These are phyloP conservation scores for Aspergillus fumigatus DNA, from an alignment of 2,329 filamentous ascomycete genomes.

Conservation along the genomic window DNA sequence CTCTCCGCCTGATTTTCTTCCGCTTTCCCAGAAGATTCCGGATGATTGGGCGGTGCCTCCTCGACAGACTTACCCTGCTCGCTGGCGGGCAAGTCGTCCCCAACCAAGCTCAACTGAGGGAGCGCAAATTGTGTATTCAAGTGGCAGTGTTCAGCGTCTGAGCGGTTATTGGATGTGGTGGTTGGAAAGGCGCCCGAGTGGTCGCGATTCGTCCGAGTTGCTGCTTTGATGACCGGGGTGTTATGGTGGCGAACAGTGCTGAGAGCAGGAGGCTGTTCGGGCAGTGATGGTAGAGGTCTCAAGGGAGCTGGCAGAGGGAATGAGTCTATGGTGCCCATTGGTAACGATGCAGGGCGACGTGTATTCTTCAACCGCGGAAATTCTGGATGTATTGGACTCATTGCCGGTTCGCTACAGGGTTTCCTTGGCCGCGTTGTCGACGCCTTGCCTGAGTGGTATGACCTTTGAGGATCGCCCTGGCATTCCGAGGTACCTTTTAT, in stretches of 20 bases:
- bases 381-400: conserved; percentile 1
- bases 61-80: not conserved
- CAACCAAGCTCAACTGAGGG: not conserved
- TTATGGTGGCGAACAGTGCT: conserved; percentile 6
- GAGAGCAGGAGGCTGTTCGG: conserved; percentile 13
- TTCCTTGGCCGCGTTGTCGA: not conserved
- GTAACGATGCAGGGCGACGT: conserved; percentile 20
- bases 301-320: conserved; percentile 35
- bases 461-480: not conserved
- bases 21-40: conserved; percentile 10
- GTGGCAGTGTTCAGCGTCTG: not conserved
- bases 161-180: not conserved
- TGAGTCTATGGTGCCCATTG: conserved; percentile 24
- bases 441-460: not conserved
- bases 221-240: not conserved
- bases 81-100: not conserved
- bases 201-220: not conserved
- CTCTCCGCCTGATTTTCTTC: conserved; percentile 19
- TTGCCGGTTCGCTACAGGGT: not conserved
- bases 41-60: conserved; percentile 2
- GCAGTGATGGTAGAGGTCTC: conserved; percentile 31
- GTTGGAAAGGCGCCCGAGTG: not conserved
- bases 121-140: not conserved
- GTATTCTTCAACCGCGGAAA: conserved; percentile 6
- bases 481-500: not conserved